These are phyloP conservation scores for Aspergillus cavernicola DNA, from an alignment of 495 filamentous ascomycete genomes.

Conservation along the genomic window DNA sequence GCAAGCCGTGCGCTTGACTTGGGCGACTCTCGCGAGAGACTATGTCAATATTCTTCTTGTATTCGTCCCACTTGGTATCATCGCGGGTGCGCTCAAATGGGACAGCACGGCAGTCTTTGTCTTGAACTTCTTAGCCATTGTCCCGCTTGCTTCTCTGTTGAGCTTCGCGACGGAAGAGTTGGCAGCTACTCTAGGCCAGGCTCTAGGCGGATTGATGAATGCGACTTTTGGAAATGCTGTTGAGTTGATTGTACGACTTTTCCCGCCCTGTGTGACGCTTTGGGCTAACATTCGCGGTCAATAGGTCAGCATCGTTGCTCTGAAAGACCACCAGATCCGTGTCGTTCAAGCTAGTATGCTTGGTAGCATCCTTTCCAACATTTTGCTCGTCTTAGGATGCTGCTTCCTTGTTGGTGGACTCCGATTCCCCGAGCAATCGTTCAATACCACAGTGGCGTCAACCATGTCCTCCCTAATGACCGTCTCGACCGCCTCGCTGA, in stretches of 20 bases:
- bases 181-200: conserved; percentile 77
- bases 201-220: conserved; percentile 88
- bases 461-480: conserved; percentile 97
- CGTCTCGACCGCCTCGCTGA: conserved; percentile 83
- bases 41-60: conserved; percentile 85
- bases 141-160: conserved; percentile 85
- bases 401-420: conserved; percentile 92
- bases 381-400: conserved; percentile 91
- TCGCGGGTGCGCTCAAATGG: conserved; percentile 70
- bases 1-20: conserved; percentile 46
- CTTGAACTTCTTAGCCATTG: conserved; percentile 93
- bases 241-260: conserved; percentile 81
- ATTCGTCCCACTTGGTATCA: conserved; percentile 86
- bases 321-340: conserved; percentile 80
- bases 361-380: conserved; percentile 92
- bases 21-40: conserved; percentile 56
- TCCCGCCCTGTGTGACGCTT: background rate
- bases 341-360: conserved; percentile 98
- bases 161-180: conserved; percentile 97
- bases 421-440: conserved; percentile 60
- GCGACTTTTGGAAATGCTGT: conserved; percentile 97
- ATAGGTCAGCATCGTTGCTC: conserved; percentile 90
- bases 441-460: conserved; percentile 84
- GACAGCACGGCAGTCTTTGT: conserved; percentile 73
- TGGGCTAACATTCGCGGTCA: conserved; percentile 12